Base-by-base conservation (phyloP, 176 grass and related monocot genomes). In the Zoysia pacifica region DNA sequence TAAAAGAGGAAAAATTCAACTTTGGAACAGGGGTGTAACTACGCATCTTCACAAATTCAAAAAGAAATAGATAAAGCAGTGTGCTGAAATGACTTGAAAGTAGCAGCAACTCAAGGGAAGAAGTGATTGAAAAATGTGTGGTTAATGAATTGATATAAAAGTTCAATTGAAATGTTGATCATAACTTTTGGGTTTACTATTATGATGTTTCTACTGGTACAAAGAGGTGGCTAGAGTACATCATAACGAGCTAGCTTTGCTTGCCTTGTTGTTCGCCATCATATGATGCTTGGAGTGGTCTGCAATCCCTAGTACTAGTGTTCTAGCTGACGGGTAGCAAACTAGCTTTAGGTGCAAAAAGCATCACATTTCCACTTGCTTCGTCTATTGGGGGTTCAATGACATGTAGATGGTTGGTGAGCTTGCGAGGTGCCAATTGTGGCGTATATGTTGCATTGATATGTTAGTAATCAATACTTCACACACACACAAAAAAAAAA, bases 261-360 rank as follows among this genome's bases (percentile, higher is more conserved):
- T 86, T 86, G 83, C 61, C 76, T 80, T 86, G 76, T 35, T 38
- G 18, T 80, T 28, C 5, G 69, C 50, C 35, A 74, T 86, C 76
- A 86, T 80, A 51, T 62, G 77, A 80, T 86, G 69, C 62, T 86
- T 86, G 76, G 62, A 80, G 77, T 86, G 51, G 19, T 86, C 51
- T 42, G 43, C 84, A 80, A 74, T 74, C 84, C 62, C 62, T 28
- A 28, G 28, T 28, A 51, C 70, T 61, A 80, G 68, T 75, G 84
- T 62, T 60, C 69, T 86, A 50, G 83, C 64, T 86, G 77, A 75
- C 74, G 70, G 51, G 54, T 74, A 42, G 68, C 68, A 79, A 56
- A 58, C 68, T 20, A 79, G 69, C 76, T 80, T 80, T 86, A 28
- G 16, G 28, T 79, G 65, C 84, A 48, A 61, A 67, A 66, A 86